These are phyloP conservation scores for Diutina scorzettiae DNA, from an alignment of 1,139 yeast species.

Conservation along the genomic window DNA sequence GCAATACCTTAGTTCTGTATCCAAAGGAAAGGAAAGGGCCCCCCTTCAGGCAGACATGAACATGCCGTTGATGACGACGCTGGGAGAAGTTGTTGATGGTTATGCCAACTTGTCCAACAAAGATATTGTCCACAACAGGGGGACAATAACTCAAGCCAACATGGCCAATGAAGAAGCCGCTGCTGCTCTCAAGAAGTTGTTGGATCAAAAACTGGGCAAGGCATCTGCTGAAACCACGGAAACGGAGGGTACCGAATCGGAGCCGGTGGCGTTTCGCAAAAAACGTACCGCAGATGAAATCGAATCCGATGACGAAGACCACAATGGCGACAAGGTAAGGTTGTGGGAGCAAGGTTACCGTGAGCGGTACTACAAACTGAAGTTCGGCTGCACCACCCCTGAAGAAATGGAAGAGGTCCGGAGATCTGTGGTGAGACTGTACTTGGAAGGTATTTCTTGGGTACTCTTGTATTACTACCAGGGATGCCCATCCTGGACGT, in stretches of 20 bases:
- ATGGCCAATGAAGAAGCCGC: constrained; percentile 67
- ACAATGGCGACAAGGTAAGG: constrained; percentile 56
- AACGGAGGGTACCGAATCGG: constrained; percentile 31
- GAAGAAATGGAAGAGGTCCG: constrained; percentile 40
- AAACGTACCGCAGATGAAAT: constrained; percentile 50
- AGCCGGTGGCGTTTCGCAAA: constrained; percentile 50
- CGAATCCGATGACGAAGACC: constrained; percentile 49
- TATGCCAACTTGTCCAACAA: constrained; percentile 52
- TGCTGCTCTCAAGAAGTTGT: constrained; percentile 41
- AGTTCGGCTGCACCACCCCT: constrained; percentile 53
- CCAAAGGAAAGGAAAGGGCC: constrained; percentile 66
- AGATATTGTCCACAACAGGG: constrained; percentile 60
- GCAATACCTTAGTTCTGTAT: constrained; percentile 18
- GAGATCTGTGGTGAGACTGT: constrained; percentile 58
- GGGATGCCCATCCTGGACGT: constrained; percentile 91
- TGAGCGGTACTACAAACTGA: constrained; percentile 52
- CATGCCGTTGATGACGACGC: constrained; percentile 64
- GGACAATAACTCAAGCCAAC: constrained; percentile 61
- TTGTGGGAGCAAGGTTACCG: constrained; percentile 53
- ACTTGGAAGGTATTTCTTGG: constrained; percentile 93
- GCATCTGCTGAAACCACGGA: constrained; percentile 49
- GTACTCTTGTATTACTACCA: constrained; percentile 79
- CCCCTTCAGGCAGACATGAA: constrained; percentile 42
- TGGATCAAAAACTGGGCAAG: constrained; percentile 29
- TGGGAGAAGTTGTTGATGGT: constrained; percentile 58